Evolutionary conservation across 2,329 filamentous ascomycete genomes (phyloP).

Genomic region (Fusarium sp.): DNA sequence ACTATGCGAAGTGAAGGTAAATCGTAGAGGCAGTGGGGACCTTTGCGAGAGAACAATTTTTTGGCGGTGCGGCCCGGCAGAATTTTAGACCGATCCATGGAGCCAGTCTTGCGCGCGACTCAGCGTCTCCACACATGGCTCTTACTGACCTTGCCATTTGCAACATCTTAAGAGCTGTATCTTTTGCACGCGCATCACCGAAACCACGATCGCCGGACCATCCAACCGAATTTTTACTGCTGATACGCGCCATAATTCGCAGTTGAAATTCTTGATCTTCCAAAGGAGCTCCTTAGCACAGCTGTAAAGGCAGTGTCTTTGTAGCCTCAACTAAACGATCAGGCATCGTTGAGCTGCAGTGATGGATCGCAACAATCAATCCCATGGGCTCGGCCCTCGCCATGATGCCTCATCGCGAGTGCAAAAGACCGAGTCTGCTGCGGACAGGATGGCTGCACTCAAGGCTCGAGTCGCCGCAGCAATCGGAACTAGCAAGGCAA

Average conservation of each 20-base stretch:
- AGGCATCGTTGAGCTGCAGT: neutral
- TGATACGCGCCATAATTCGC: neutral
- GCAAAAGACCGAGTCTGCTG: slow-evolving; percentile 65
- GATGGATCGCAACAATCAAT: slow-evolving; percentile 64
- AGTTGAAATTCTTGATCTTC: neutral
- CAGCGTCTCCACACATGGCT: slow-evolving; percentile 8
- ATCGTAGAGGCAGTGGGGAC: slow-evolving; percentile 35
- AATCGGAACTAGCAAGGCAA: slow-evolving; percentile 67
- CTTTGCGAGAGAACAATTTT: slow-evolving; percentile 48
- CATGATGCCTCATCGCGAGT: slow-evolving; percentile 65
- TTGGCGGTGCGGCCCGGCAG: slow-evolving; percentile 59
- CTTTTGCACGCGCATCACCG: neutral
- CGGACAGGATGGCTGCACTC: slow-evolving; percentile 77
- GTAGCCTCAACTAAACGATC: neutral
- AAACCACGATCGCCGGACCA: neutral
- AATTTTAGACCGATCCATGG: slow-evolving; percentile 44
- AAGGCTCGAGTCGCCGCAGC: slow-evolving; percentile 84
- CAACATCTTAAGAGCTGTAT: slow-evolving; percentile 17
- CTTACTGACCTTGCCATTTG: slow-evolving; percentile 6
- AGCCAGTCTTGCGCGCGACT: slow-evolving; percentile 18
- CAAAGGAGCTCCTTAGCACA: neutral
- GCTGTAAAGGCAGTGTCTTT: neutral
- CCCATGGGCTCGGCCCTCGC: slow-evolving; percentile 64
- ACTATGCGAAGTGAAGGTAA: slow-evolving; percentile 31
- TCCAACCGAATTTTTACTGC: neutral